Conservation (phyloP, 73 alveolate species). For the Stentor roeselii region DNA sequence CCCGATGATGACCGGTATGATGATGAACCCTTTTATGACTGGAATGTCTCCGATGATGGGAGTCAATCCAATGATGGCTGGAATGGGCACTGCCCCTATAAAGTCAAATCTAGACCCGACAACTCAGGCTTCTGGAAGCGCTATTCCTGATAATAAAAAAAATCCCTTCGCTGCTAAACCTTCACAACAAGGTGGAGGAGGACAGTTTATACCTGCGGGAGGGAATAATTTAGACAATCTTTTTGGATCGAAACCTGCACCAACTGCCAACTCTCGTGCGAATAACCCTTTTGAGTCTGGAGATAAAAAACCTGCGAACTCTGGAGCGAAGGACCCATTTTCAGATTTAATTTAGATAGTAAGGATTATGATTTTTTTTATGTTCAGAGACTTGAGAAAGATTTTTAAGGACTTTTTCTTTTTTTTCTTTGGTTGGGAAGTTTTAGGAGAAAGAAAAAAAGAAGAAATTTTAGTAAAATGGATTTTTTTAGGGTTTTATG, state of each 20-base stretch:
- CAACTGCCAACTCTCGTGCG: not conserved
- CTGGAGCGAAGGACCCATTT: not conserved
- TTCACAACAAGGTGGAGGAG: slow-evolving; percentile 4
- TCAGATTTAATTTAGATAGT: not conserved
- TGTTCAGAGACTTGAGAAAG: too few relatives aligned
- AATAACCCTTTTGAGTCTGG: slow-evolving; percentile 8
- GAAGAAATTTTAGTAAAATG: too few relatives aligned
- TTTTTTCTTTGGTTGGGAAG: too few relatives aligned
- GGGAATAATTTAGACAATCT: not conserved
- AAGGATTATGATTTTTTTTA: too few relatives aligned
- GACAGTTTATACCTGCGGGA: not conserved
- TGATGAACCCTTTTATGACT: slow-evolving; percentile 25
- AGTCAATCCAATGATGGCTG: slow-evolving; percentile 11
- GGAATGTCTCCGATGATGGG: slow-evolving; percentile 15
- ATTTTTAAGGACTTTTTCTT: too few relatives aligned
- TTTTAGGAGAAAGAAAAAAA: too few relatives aligned
- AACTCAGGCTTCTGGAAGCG: not conserved
- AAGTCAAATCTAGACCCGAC: slow-evolving; percentile 5
- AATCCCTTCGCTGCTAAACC: slow-evolving; percentile 15
- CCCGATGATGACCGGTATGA: slow-evolving; percentile 25
- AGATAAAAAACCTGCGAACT: not conserved
- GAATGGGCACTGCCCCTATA: slow-evolving; percentile 2
- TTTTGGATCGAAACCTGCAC: not conserved
- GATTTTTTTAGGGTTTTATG: too few relatives aligned
- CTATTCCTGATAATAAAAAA: slow-evolving; percentile 2